These are phyloP conservation scores for Fraxinus albicans DNA, from an alignment of 305 asterid genomes.

Conservation along the genomic window DNA sequence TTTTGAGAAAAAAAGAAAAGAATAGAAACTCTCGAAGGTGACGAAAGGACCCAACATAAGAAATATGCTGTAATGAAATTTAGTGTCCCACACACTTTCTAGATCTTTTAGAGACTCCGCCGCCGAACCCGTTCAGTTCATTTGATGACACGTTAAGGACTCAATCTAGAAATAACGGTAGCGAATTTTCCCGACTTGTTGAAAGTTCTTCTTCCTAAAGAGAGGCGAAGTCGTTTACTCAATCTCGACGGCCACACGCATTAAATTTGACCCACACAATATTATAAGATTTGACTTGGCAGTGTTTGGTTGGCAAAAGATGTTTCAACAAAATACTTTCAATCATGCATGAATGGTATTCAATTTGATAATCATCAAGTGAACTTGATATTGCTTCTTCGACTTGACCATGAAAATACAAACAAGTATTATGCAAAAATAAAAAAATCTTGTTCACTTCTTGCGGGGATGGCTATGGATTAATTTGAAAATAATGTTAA, in stretches of 20 bases:
- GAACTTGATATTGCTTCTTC: not conserved
- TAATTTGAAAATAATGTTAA: not conserved
- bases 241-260: not conserved
- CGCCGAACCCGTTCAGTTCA: not conserved
- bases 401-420: not conserved
- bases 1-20: not conserved
- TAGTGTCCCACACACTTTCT: not conserved
- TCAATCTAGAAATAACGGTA: not conserved
- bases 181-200: not conserved
- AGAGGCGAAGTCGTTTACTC: not conserved
- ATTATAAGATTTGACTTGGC: not conserved
- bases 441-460: not conserved
- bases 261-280: not conserved
- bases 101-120: not conserved
- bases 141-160: conserved; percentile 8
- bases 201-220: conserved; percentile 2
- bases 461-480: too few relatives aligned
- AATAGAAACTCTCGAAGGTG: not conserved
- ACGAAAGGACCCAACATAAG: not conserved
- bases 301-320: not conserved
- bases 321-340: not conserved
- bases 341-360: not conserved
- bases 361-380: not conserved
- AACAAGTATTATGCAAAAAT: not conserved
- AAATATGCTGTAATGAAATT: not conserved